These are phyloP conservation scores for Amanita subjunquillea DNA, from an alignment of 768 basidiomycete species.

Conservation along the genomic window DNA sequence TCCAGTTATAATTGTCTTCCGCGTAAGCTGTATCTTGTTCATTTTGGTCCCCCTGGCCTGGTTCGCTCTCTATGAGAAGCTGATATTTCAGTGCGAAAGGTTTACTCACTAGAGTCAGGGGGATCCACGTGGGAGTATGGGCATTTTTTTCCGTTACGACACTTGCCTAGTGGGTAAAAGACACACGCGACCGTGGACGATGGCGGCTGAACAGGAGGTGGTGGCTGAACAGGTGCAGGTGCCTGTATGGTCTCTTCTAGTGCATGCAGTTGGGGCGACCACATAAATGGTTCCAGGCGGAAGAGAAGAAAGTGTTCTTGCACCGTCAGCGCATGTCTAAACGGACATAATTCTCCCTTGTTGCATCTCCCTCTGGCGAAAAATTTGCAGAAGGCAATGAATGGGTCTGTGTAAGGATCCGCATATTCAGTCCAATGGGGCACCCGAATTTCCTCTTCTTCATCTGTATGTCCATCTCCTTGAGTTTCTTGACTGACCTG, in stretches of 20 bases:
- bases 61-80: background rate
- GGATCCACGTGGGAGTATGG: slow-evolving; percentile 22
- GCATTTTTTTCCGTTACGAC: slow-evolving; percentile 27
- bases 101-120: slow-evolving; percentile 3
- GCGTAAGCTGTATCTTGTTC: background rate
- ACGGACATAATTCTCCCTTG: slow-evolving; percentile 21
- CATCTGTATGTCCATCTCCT: slow-evolving; percentile 5
- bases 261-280: slow-evolving; percentile 1
- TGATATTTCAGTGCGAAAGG: background rate
- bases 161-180: slow-evolving; percentile 27
- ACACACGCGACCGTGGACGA: slow-evolving; percentile 15
- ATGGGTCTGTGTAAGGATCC: slow-evolving; percentile 23
- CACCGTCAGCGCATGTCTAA: slow-evolving; percentile 29
- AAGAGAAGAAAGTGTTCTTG: slow-evolving; percentile 29
- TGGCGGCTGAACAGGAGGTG: slow-evolving; percentile 2
- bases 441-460: slow-evolving; percentile 12
- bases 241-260: background rate
- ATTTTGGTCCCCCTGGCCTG: background rate
- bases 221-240: background rate
- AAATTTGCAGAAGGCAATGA: slow-evolving; percentile 28
- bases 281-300: slow-evolving; percentile 24
- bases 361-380: slow-evolving; percentile 25
- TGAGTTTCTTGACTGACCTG: background rate
- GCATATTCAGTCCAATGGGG: slow-evolving; percentile 35
- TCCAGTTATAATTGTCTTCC: background rate